Evolutionary conservation across 2,329 filamentous ascomycete genomes (phyloP), one percentile per base, ranked within the genome.

Genomic region (Madurella fahalii): DNA sequence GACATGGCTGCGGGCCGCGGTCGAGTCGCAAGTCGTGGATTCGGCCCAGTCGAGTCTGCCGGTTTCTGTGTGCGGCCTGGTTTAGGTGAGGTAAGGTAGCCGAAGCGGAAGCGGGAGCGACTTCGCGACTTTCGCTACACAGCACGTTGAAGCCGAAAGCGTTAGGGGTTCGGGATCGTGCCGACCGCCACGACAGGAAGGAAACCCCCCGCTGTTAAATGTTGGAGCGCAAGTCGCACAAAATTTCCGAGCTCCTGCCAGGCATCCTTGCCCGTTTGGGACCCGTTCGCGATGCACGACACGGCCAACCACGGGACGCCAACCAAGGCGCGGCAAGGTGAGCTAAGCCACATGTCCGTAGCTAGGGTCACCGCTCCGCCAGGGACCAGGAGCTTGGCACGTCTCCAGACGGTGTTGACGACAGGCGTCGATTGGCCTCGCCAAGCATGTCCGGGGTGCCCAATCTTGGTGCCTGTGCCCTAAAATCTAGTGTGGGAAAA

Each of bases 1-100:
- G 62, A 50, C 66, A 68, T 68, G 39, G 17, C 53, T 56, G 49
- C 7, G 39, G 31, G 32, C 16, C 40, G 51, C 30, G 18, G 34
- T 34, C 30, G 13, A 13, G 13, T 37, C 34, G 34, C 11, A 37
- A 37, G 34, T 12, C 11, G 34, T 9, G 25, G 25, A 9, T 4
- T 37, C 11, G 11, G 9, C 4, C 34, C 4, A 37, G 34, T 37
- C 34, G 34, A 12, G 34, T 37, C 13, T 37, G 34, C 9, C 34
- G 34, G 34, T 15, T 4, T 37, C 34, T 37, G 4, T 37, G 11
- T 15, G 34, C 34, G 9, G 34, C 4, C 34, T 37, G 4, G 9
- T 37, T 37, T 7, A 34, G 7, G 31, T 12, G 31, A 34, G 12
- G 12, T 34, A 12, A 34, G n/a, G n/a, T n/a, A n/a, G n/a, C n/a